Conservation (phyloP, 1,284 basidiomycete species). For the Cutaneotrichosporon mucoides region DNA sequence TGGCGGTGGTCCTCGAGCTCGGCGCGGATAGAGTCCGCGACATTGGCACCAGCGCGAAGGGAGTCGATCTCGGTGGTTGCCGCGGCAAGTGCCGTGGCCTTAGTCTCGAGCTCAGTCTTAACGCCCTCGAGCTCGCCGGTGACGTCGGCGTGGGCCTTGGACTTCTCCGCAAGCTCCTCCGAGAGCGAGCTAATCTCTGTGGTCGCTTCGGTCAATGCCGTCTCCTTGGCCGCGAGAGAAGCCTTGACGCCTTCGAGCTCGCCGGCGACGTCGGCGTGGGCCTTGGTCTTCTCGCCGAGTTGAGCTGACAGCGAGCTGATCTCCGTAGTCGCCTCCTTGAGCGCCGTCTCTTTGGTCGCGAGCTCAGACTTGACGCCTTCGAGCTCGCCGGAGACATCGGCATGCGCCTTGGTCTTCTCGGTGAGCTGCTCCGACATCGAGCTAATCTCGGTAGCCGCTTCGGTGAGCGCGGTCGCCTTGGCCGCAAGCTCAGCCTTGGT, state of each 20-base stretch:
- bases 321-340: constrained; percentile 2
- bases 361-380: background rate
- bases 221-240: constrained; percentile 2
- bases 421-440: background rate
- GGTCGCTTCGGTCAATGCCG: background rate
- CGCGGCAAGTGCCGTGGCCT: background rate
- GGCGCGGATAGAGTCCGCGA: constrained; percentile 11
- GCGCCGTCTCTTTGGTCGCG: background rate
- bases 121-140: constrained; percentile 3
- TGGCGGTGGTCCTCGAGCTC: constrained; percentile 11
- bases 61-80: constrained; percentile 16
- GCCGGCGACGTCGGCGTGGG: constrained; percentile 1
- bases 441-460: background rate
- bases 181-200: background rate
- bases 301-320: background rate
- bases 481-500: background rate
- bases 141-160: constrained; percentile 4
- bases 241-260: constrained; percentile 1
- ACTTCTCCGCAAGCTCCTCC: constrained; percentile 3
- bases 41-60: constrained; percentile 20
- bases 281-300: background rate
- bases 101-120: constrained; percentile 3
- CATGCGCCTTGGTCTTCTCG: constrained; percentile 1
- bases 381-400: constrained; percentile 1
- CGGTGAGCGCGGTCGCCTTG: constrained; percentile 5